These are phyloP conservation scores for Picocystis salinarum DNA, from an alignment of 139 green algal species.

Conservation along the genomic window DNA sequence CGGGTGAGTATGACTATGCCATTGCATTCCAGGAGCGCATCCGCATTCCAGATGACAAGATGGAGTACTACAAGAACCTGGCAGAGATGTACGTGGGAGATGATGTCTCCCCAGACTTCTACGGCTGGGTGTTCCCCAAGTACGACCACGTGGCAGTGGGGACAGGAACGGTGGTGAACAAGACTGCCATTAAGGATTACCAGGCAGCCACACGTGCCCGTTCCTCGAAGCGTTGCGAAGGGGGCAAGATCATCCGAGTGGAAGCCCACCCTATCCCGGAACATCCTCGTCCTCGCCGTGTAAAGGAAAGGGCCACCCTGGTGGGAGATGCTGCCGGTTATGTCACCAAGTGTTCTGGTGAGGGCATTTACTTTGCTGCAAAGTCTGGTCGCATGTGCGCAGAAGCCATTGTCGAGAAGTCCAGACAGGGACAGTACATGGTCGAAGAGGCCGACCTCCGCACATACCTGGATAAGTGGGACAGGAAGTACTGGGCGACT, in stretches of 20 bases:
- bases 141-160: conserved; percentile 98
- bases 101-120: conserved; percentile 98
- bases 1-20: conserved; percentile 96
- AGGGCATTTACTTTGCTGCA: conserved; percentile 99
- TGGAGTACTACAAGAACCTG: conserved; percentile 99
- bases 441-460: conserved; percentile 65
- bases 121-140: conserved; percentile 99
- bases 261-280: conserved; percentile 97
- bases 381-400: conserved; percentile 92
- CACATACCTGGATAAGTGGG: conserved; percentile 88
- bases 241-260: conserved; percentile 94
- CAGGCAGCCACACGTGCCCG: conserved; percentile 47
- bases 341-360: conserved; percentile 88
- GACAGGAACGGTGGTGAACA: conserved; percentile 98
- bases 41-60: conserved; percentile 88
- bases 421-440: conserved; percentile 62
- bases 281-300: conserved; percentile 71
- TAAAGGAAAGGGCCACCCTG: conserved; percentile 62
- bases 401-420: conserved; percentile 79
- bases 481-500: conserved; percentile 97
- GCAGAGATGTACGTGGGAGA: conserved; percentile 99
- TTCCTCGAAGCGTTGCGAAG: conserved; percentile 13
- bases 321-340: conserved; percentile 93
- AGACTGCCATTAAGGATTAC: conserved; percentile 99
- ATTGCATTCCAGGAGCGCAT: conserved; percentile 82